Evolutionary conservation across 2,329 filamentous ascomycete genomes (phyloP).

Genomic region (Claviceps sp.): DNA sequence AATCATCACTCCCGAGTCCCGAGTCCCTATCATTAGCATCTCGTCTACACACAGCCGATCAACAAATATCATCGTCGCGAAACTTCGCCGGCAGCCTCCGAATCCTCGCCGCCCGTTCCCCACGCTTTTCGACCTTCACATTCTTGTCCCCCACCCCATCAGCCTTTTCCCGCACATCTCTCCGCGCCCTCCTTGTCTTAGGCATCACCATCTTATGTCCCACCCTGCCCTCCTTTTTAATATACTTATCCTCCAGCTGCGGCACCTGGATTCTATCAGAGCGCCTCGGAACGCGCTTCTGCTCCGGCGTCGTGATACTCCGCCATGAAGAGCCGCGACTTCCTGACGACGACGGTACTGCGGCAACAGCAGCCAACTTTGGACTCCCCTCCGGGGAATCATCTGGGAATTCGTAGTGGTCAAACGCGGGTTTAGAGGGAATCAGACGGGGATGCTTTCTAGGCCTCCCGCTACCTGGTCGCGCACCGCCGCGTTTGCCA

Average conservation of each 20-base stretch:
- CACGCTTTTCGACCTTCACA: constrained; percentile 15
- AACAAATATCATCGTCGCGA: constrained; percentile 18
- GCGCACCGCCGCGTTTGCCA: constrained; percentile 24
- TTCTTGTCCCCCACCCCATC: constrained; percentile 17
- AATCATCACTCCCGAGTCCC: no score
- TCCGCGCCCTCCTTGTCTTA: not conserved
- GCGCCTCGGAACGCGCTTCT: not conserved
- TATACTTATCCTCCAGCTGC: constrained; percentile 18
- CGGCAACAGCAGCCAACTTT: not conserved
- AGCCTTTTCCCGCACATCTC: constrained; percentile 1
- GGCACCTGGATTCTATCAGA: constrained; percentile 6
- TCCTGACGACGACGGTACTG: not conserved
- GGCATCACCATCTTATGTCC: not conserved
- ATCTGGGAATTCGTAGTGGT: not conserved
- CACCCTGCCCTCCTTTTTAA: constrained; percentile 4
- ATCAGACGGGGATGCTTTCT: constrained; percentile 22
- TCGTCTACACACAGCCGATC: no score
- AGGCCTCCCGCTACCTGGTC: constrained; percentile 25
- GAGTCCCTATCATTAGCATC: no score
- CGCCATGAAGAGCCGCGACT: not conserved
- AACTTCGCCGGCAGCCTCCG: constrained; percentile 23
- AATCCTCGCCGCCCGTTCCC: constrained; percentile 16
- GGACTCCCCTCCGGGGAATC: not conserved
- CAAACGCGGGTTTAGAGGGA: constrained; percentile 4
- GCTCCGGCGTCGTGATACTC: not conserved